Percentiles rank a stretch among this genome's conserved stretches.
Conservation (phyloP, 352 stramenopile genomes). For the Phytophthora tubulina region DNA sequence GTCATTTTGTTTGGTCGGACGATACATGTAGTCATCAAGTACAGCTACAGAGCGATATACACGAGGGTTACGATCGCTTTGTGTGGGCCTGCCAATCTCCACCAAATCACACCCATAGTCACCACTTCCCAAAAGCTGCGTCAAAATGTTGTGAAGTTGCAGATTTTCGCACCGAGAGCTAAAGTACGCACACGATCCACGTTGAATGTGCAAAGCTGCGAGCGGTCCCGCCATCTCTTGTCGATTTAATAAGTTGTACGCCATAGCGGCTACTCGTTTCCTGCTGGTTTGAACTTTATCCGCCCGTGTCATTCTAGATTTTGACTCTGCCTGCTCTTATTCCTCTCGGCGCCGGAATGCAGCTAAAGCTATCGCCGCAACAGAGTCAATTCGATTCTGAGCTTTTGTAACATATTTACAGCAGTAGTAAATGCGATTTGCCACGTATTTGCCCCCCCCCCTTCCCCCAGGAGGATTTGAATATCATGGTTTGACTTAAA, state of each 20-base stretch:
- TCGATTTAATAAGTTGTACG: not conserved
- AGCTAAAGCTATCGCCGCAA: not conserved
- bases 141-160: not conserved
- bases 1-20: not conserved
- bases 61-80: not conserved
- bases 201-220: not conserved
- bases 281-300: not conserved
- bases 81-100: not conserved
- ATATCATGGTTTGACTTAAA: conserved; percentile 2
- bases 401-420: conserved; percentile 7
- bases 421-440: not conserved
- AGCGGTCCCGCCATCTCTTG: not conserved
- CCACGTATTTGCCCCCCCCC: not conserved
- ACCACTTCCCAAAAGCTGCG: not conserved
- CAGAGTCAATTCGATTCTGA: not conserved
- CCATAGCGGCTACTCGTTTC: not conserved
- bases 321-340: not conserved
- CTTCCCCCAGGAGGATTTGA: too few species aligned
- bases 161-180: not conserved
- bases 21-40: conserved; percentile 1
- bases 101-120: not conserved
- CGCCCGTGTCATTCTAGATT: not conserved
- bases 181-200: not conserved
- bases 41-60: not conserved
- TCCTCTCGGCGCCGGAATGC: not conserved